A percentile compares a stretch with the other conserved stretches of the same genome.
Conservation (phyloP, 257 asterid species). For the Scutellaria barbata region DNA sequence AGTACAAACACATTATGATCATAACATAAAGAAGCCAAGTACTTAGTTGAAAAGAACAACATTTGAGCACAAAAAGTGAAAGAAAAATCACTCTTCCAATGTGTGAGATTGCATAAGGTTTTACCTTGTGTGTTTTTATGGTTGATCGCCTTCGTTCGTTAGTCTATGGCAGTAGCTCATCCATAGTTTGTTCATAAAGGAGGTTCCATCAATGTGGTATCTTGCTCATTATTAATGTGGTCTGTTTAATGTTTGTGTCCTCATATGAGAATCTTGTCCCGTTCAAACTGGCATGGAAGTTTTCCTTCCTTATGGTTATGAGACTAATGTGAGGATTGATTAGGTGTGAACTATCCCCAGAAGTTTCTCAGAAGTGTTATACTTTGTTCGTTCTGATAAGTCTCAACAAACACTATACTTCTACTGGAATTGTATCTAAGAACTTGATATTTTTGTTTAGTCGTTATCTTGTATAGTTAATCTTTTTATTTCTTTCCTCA, state of each 20-base stretch:
- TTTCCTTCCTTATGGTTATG: background rate
- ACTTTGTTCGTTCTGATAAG: background rate
- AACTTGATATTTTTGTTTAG: background rate
- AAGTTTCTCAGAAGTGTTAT: no score
- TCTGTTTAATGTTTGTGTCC: background rate
- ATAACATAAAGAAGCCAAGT: background rate
- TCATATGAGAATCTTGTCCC: background rate
- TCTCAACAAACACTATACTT: background rate
- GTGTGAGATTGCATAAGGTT: background rate
- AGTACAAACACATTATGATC: background rate
- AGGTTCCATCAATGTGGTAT: background rate
- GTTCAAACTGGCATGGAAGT: background rate
- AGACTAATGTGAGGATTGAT: background rate
- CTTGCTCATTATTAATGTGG: background rate
- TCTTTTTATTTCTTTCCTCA: background rate
- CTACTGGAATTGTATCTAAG: background rate
- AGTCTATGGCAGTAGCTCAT: background rate
- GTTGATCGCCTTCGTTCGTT: slow-evolving; percentile 8
- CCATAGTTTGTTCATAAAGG: background rate
- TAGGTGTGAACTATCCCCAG: no score
- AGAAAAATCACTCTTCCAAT: no score
- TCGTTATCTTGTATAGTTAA: background rate
- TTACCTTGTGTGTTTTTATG: slow-evolving; percentile 11
- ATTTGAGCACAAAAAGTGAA: background rate
- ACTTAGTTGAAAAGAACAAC: slow-evolving; percentile 4